Percentiles rank a stretch among this genome's conserved stretches.
These are phyloP conservation scores for Candida tallmaniae DNA, from an alignment of 805 yeast species.

Conservation along the genomic window DNA sequence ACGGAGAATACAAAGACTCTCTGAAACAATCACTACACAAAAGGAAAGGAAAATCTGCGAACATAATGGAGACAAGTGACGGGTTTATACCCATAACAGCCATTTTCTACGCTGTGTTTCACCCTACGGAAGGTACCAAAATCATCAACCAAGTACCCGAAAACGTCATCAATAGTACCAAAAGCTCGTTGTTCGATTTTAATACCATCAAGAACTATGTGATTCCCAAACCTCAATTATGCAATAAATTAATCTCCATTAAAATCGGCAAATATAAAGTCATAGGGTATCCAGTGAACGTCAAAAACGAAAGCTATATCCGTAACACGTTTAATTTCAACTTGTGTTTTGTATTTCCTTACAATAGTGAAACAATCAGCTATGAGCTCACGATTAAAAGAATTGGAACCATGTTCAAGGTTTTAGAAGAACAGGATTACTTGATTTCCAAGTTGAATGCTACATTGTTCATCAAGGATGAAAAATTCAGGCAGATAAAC, in stretches of 20 bases:
- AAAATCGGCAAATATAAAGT: conserved; percentile 67
- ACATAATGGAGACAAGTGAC: conserved; percentile 20
- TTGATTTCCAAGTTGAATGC: conserved; percentile 53
- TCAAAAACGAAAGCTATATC: conserved; percentile 69
- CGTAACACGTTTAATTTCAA: conserved; percentile 92
- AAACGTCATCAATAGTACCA: conserved; percentile 48
- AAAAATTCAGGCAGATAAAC: conserved; percentile 8
- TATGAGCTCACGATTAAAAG: conserved; percentile 83
- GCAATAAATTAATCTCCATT: conserved; percentile 75
- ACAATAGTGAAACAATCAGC: conserved; percentile 74
- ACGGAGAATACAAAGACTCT: too few species aligned
- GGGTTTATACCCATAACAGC: conserved; percentile 91
- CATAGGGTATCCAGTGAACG: conserved; percentile 84
- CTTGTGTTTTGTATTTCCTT: conserved; percentile 86
- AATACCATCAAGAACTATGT: conserved; percentile 84
- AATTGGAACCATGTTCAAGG: conserved; percentile 83
- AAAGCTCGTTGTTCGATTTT: conserved; percentile 54
- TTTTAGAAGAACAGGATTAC: conserved; percentile 84
- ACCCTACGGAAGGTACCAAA: conserved; percentile 93
- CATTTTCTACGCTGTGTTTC: conserved; percentile 85
- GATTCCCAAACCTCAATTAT: conserved; percentile 89
- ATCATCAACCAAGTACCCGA: conserved; percentile 88
- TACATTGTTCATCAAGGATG: conserved; percentile 36
- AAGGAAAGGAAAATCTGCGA: background rate
- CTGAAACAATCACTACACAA: too few species aligned